Evolutionary conservation across 257 asterid genomes (phyloP).

Genomic region (Solanum dulcamara): DNA sequence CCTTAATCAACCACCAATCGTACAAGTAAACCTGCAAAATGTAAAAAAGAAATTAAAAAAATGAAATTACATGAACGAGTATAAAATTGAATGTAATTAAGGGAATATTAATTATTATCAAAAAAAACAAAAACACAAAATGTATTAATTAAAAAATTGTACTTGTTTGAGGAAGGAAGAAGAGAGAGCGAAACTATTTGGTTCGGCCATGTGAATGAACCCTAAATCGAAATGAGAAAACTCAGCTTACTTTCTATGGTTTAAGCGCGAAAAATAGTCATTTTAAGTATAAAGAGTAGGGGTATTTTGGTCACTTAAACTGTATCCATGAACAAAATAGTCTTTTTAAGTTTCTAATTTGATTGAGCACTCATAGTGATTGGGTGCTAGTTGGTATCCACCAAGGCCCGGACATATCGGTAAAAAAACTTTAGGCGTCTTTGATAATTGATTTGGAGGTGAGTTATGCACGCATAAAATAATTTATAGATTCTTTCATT

Average conservation of each 20-base stretch:
- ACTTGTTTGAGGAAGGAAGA: neutral
- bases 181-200: neutral
- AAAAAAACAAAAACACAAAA: neutral
- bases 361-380: too few species aligned
- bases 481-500: too few species aligned
- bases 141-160: neutral
- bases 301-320: neutral
- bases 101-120: neutral
- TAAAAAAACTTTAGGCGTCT: too few species aligned
- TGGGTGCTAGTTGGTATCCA: too few species aligned
- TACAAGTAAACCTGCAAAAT: slow-evolving; percentile 12
- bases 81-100: neutral
- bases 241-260: neutral
- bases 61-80: neutral
- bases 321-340: neutral
- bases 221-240: neutral
- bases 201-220: neutral
- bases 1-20: slow-evolving; percentile 59
- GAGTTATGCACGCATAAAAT: too few species aligned
- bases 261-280: neutral
- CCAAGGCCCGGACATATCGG: too few species aligned
- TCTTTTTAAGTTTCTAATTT: too few species aligned
- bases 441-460: too few species aligned
- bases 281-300: neutral
- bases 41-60: neutral